These are phyloP conservation scores for Skeletonema menzelii DNA, from an alignment of 108 stramenopile species.

Conservation along the genomic window DNA sequence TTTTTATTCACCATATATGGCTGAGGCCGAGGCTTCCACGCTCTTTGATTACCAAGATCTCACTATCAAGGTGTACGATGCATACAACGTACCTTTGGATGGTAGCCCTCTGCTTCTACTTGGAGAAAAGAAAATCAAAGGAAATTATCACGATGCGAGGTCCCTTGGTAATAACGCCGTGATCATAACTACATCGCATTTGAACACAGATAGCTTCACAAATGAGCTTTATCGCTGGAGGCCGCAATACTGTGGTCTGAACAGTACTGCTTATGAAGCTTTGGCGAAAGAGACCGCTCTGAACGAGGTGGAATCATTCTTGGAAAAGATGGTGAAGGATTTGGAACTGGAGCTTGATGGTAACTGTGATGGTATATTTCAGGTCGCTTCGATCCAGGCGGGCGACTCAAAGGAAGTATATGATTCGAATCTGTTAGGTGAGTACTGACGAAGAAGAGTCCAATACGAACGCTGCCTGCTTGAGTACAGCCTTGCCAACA, in stretches of 20 bases:
- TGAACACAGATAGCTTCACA: constrained; percentile 30
- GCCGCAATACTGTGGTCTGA: constrained; percentile 43
- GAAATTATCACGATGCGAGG: constrained; percentile 34
- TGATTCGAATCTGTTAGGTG: constrained; percentile 25
- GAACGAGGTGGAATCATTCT: constrained; percentile 31
- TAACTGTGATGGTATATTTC: constrained; percentile 36
- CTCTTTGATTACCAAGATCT: constrained; percentile 24
- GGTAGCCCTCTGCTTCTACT: constrained; percentile 39
- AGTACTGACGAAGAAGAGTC: not conserved
- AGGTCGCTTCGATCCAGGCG: constrained; percentile 44
- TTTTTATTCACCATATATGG: not conserved
- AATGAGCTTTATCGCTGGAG: constrained; percentile 31
- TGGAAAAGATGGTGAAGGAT: constrained; percentile 37
- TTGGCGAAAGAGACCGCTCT: constrained; percentile 37
- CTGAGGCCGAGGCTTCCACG: not conserved
- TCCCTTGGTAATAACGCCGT: constrained; percentile 24
- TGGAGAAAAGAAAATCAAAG: constrained; percentile 40
- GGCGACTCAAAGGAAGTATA: constrained; percentile 21
- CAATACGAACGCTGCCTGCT: not conserved
- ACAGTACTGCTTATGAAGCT: constrained; percentile 34
- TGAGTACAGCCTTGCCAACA: not conserved
- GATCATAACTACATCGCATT: constrained; percentile 31
- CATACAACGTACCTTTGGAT: constrained; percentile 34
- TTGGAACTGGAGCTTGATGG: constrained; percentile 27
- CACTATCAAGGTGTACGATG: constrained; percentile 39